Percentiles rank a stretch among this genome's conserved stretches.
Evolutionary conservation across 2,329 filamentous ascomycete species (phyloP).

Genomic region (Myrmaecium sp.): DNA sequence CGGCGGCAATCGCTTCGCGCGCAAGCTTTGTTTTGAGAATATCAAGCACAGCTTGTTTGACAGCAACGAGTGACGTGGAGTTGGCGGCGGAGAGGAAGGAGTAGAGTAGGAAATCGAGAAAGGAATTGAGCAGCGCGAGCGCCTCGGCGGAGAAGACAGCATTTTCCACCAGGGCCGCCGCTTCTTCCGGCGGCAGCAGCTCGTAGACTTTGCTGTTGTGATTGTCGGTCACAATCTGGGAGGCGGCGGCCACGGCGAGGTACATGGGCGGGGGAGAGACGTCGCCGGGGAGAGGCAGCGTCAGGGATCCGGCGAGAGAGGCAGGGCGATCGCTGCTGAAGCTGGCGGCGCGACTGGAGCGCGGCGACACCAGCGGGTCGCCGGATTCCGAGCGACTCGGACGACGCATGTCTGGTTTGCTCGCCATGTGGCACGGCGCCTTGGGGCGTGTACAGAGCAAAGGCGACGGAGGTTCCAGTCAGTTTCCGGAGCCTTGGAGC

Average conservation of each 20-base stretch:
- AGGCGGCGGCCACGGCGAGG: constrained; percentile 74
- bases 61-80: constrained; percentile 55
- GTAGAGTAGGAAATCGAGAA: constrained; percentile 85
- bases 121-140: constrained; percentile 68
- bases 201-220: constrained; percentile 58
- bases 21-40: constrained; percentile 82
- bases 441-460: too few relatives aligned
- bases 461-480: too few relatives aligned
- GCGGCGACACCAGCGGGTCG: constrained; percentile 17
- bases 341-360: constrained; percentile 29
- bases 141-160: constrained; percentile 58
- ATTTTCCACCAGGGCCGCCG: constrained; percentile 40
- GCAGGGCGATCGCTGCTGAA: constrained; percentile 53
- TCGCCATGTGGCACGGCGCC: too few relatives aligned
- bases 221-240: constrained; percentile 80
- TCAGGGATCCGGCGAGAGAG: constrained; percentile 40
- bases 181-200: constrained; percentile 52
- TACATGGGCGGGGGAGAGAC: constrained; percentile 69
- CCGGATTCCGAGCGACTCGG: constrained; percentile 18
- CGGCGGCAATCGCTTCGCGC: constrained; percentile 63
- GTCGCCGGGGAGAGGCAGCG: constrained; percentile 46
- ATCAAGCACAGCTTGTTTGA: constrained; percentile 70
- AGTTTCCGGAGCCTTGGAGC: too few relatives aligned
- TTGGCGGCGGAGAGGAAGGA: constrained; percentile 69
- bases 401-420: constrained; percentile 16